Conservation (phyloP, 73 alveolate genomes). For the Symbiodinium pilosum region DNA sequence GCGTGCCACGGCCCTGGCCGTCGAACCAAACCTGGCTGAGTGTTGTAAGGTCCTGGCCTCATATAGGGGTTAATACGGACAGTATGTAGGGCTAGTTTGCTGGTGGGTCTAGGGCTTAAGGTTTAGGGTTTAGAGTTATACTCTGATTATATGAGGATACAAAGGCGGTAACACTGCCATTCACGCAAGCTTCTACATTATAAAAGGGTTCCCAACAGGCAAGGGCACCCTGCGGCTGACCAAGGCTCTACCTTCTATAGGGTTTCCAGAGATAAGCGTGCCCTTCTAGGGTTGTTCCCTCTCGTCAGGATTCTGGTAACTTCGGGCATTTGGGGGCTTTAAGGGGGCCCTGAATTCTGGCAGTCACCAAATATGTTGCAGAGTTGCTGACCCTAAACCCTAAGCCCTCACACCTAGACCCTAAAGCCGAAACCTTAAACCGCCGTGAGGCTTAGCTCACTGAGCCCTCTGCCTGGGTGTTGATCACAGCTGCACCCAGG, state of each 20-base stretch:
- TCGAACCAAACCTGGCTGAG: neutral
- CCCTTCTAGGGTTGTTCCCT: neutral
- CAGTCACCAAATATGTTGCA: neutral
- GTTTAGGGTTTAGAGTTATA: neutral
- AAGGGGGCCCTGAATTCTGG: neutral
- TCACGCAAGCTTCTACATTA: no score
- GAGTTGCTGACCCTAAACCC: neutral
- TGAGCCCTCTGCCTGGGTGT: no score
- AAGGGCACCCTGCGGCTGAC: no score
- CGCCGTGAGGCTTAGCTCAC: no score
- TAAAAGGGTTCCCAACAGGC: no score
- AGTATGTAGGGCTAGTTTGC: neutral
- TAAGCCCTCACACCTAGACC: neutral
- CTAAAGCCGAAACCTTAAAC: neutral
- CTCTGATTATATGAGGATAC: no score
- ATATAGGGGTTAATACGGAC: no score
- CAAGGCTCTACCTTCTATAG: neutral
- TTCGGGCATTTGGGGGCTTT: neutral
- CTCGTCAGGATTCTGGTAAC: neutral
- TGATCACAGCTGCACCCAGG: no score
- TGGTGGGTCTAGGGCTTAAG: neutral
- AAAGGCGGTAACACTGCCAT: no score
- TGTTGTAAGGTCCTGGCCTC: no score
- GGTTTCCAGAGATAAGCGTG: neutral
- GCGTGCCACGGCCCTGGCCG: constrained; percentile 20